Conservation (phyloP, 1,284 basidiomycete genomes). For the Cryptococcus jaspeensis region DNA sequence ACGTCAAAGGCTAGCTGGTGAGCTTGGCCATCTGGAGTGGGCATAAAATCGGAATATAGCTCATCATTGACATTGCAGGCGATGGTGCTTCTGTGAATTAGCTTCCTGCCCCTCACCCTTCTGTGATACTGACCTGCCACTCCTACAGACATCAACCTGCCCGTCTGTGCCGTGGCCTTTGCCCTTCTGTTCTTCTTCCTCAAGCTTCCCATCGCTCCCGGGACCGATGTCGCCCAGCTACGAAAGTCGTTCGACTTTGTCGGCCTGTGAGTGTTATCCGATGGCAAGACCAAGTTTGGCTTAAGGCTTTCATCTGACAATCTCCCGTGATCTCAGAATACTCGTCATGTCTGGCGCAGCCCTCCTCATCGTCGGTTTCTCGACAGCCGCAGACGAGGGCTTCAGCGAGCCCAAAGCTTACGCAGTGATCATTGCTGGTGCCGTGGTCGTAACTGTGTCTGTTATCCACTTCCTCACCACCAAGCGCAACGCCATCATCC, state of each 20-base stretch:
- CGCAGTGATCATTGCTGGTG: conserved; percentile 68
- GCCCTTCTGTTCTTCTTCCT: conserved; percentile 73
- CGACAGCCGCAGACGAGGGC: conserved; percentile 46
- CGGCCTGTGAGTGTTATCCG: conserved; percentile 26
- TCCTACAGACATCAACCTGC: conserved; percentile 45
- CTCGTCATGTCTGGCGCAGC: conserved; percentile 73
- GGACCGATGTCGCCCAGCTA: conserved; percentile 23
- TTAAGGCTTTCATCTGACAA: neutral
- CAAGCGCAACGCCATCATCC: conserved; percentile 70
- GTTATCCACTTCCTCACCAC: conserved; percentile 68
- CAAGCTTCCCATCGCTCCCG: conserved; percentile 63
- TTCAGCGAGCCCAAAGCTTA: conserved; percentile 61
- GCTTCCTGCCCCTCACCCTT: neutral
- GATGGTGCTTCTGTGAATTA: conserved; percentile 33
- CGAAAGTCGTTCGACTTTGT: conserved; percentile 44
- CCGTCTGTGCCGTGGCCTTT: conserved; percentile 58
- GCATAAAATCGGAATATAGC: neutral
- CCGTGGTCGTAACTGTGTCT: conserved; percentile 59
- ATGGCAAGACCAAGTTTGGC: neutral
- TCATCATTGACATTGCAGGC: conserved; percentile 12
- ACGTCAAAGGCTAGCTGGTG: conserved; percentile 31
- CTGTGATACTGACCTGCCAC: too few relatives aligned
- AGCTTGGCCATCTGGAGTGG: neutral
- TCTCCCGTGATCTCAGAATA: conserved; percentile 27
- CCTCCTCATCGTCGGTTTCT: conserved; percentile 75